Conservation (phyloP, 129 eudicot species). For the Tagetes erecta region DNA sequence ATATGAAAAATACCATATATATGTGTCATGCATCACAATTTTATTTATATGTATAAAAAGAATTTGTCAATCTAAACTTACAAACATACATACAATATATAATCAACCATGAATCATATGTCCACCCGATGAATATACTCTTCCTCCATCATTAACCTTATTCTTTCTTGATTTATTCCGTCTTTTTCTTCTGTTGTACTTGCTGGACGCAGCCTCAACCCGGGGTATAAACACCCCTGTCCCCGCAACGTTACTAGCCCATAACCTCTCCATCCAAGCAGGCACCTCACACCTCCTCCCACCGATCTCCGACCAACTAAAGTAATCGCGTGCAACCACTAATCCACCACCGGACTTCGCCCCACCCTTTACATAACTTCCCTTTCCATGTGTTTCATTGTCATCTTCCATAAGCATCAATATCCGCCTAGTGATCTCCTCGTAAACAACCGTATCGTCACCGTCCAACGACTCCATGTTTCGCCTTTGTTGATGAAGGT, state of each 20-base stretch:
- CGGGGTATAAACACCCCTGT: conserved; percentile 88
- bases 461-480: conserved; percentile 24
- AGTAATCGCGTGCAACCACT: conserved; percentile 33
- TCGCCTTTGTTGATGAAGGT: not conserved
- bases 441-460: conserved; percentile 46
- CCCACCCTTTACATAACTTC: conserved; percentile 6
- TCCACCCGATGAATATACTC: conserved; percentile 10
- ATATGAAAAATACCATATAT: not conserved
- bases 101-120: conserved; percentile 21
- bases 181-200: conserved; percentile 32
- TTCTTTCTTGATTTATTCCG: conserved; percentile 25
- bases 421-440: conserved; percentile 55
- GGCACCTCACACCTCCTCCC: conserved; percentile 40
- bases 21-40: not conserved
- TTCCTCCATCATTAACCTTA: conserved; percentile 7
- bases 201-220: conserved; percentile 12
- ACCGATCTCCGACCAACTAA: conserved; percentile 45
- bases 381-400: conserved; percentile 17
- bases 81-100: not conserved
- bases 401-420: conserved; percentile 55
- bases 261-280: conserved; percentile 49
- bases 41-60: not conserved
- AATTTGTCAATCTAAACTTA: not conserved
- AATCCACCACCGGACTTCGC: not conserved
- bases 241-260: conserved; percentile 44